Evolutionary conservation across 805 yeast species (phyloP), one percentile per base, ranked within the genome.

Genomic region (Teunomyces gatunensis): DNA sequence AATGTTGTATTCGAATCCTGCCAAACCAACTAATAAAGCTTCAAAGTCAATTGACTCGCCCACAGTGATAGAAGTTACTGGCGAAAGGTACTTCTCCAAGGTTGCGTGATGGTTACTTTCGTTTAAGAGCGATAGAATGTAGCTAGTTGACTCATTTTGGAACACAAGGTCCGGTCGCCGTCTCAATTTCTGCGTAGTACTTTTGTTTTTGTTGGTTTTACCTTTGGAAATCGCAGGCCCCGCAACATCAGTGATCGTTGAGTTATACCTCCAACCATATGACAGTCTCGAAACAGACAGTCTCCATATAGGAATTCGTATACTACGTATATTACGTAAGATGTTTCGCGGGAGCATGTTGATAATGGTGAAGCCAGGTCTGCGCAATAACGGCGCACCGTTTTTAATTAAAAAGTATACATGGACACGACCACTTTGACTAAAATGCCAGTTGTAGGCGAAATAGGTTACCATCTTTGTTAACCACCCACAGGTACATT

Each of bases 21-120:
- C 41, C 11, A 61, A 55, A 5, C 69, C 63, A 3, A 68, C 62
- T n/a, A 71, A 54, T 2, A 79, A 79, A 43, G 64, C 64, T 0
- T 67, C 64, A 39, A 90, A 69, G 58, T 88, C 83, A 52, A 88
- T 88, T 5, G 71, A 60, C 55, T 90, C 96, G 51, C 90, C 84
- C 0, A 83, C 75, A 1, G 96, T 85, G 3, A 84, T 77, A 0
- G 91, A 79, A 0, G 88, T 83, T 47, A 88, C 87, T 0, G 85
- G 78, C 6, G 58, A 54, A 20, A 68, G 55, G 49, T 62, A 58
- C 41, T 58, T 57, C 27, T 57, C 64, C 39, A 67, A 53, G 5
- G 53, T 49, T 28, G 64, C 10, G 6, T 32, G 17, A 15, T 41
- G 53, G 30, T 48, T 50, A 23, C 53, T 57, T 29, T 58, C 58